Evolutionary conservation across 768 basidiomycete genomes (phyloP), one percentile per base, ranked within the genome.

Genomic region (Lactarius psammicola): DNA sequence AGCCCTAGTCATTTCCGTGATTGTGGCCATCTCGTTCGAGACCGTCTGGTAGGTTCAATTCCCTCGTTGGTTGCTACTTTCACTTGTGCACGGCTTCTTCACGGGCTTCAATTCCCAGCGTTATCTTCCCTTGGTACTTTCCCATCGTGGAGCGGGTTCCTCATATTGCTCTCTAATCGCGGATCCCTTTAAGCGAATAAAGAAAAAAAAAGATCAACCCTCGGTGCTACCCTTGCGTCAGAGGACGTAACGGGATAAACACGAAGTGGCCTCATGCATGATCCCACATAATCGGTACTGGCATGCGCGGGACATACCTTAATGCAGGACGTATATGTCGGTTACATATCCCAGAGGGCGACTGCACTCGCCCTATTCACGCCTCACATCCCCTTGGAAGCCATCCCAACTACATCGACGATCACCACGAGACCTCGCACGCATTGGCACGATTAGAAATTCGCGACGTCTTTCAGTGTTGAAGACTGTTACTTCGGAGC

Each of bases 181-280:
- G 17, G 34, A 49, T 58, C 23, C 30, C 23, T 42, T 26, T 60
- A 61, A 51, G 56, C 59, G 59, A 56, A 46, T 46, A 46, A 55
- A n/a, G n/a, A n/a, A 40, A 20, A 64, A 55, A 40, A 40, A 42
- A 11, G 2, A 23, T 30, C 26, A 26, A 31, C 34, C 23, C 49
- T 30, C 8, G 17, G 31, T 36, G 40, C 30, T 54, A 34, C 31
- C n/a, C 60, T 62, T 62, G 65, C 56, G 60, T 62, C 60, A 61
- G 56, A 58, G 65, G 65, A 66, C 65, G 56, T 66, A 66, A 62
- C 60, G 34, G 30, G 26, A 58, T 8, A 53, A 36, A 61, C 46
- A 62, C 13, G 60, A 66, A 58, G 60, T 42, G 56, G 23, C 60
- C 65, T 58, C 65, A 58, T 66, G 36, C 44, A 17, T n/a, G 10